phyloP scores from a whole-genome alignment of 495 filamentous ascomycete species.

The Aspergillus cavernicola region DNA sequence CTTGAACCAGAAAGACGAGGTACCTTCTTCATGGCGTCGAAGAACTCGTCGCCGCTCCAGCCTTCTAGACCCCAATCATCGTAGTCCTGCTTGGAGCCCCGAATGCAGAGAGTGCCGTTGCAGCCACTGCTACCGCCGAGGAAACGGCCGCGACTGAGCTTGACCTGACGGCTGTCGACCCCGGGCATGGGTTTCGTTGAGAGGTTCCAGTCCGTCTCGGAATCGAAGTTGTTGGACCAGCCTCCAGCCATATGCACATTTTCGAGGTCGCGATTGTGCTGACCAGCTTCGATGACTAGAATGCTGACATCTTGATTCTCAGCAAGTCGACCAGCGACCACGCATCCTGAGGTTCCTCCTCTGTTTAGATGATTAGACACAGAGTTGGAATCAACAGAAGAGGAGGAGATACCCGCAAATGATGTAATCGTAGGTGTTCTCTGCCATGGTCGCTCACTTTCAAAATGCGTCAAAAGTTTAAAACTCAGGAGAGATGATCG shows the following conservation, averaged over 20 bases:
- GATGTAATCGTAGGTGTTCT: slow-evolving; percentile 31
- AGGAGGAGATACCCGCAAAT: slow-evolving; percentile 28
- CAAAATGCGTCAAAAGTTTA: too few species aligned
- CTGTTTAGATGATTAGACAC: slow-evolving; percentile 19
- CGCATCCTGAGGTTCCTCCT: slow-evolving; percentile 58
- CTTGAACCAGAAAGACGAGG: too few species aligned
- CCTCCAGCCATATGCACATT: slow-evolving; percentile 48
- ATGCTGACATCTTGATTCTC: slow-evolving; percentile 50
- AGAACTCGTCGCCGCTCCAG: slow-evolving; percentile 54
- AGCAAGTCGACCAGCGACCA: slow-evolving; percentile 59
- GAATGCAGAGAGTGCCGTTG: slow-evolving; percentile 62
- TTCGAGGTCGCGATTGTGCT: slow-evolving; percentile 39
- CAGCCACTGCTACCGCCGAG: slow-evolving; percentile 57
- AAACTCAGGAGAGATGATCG: too few species aligned
- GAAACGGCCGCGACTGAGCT: slow-evolving; percentile 56
- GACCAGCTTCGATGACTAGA: slow-evolving; percentile 55
- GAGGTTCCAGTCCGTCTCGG: slow-evolving; percentile 54
- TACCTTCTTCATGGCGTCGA: slow-evolving; percentile 49
- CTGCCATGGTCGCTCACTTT: neutral
- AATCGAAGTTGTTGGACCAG: slow-evolving; percentile 45
- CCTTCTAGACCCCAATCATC: slow-evolving; percentile 57
- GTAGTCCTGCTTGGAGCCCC: slow-evolving; percentile 56
- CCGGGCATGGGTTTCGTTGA: slow-evolving; percentile 52
- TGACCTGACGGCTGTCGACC: slow-evolving; percentile 51
- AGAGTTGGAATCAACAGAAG: neutral